Percentiles rank a stretch among this genome's conserved stretches.
These are phyloP conservation scores for Paramecium tetraurelia DNA, from an alignment of 73 alveolate genomes.

Conservation along the genomic window DNA sequence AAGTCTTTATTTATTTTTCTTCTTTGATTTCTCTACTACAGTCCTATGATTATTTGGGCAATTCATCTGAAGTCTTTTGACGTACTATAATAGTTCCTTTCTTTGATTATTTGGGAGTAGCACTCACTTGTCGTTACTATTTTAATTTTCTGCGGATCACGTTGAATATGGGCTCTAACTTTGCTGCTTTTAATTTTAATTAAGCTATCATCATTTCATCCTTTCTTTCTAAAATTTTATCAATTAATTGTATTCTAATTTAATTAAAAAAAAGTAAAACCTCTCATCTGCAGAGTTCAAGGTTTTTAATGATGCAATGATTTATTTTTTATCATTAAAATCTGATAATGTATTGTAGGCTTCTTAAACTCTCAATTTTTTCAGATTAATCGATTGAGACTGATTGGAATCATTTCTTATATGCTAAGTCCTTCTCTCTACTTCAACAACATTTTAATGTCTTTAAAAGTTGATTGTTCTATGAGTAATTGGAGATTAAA, in stretches of 20 bases:
- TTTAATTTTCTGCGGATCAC: conserved; percentile 20
- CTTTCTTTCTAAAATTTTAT: conserved; percentile 48
- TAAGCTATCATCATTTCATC: conserved; percentile 35
- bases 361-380: conserved; percentile 4
- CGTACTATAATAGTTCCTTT: not conserved
- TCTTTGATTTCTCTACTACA: not conserved
- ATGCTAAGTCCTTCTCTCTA: not conserved
- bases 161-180: conserved; percentile 30
- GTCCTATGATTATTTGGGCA: not conserved
- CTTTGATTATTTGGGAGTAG: not conserved
- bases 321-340: conserved; percentile 39
- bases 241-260: conserved; percentile 9
- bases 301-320: not conserved
- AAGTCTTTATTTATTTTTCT: not conserved
- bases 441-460: not conserved
- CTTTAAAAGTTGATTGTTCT: not conserved
- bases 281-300: conserved; percentile 46
- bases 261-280: not conserved
- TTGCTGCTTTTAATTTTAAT: conserved; percentile 1
- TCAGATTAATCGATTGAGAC: not conserved
- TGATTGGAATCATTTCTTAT: not conserved
- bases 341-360: conserved; percentile 42
- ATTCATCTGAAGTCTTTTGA: not conserved
- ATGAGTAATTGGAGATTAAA: not conserved
- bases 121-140: not conserved